Evolutionary conservation across 1,139 yeast genomes (phyloP).

Genomic region (Candida sp.): DNA sequence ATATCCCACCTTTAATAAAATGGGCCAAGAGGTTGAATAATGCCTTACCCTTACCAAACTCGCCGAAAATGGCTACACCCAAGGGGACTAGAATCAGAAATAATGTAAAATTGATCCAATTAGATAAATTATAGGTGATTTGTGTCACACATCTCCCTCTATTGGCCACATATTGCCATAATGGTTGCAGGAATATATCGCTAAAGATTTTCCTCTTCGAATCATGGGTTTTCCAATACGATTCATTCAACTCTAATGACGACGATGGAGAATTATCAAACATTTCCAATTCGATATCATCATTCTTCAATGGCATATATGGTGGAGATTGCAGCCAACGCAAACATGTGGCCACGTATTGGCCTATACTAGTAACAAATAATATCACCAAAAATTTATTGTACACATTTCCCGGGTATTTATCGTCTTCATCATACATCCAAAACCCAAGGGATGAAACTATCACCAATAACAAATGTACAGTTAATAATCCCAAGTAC

Average conservation of each 20-base stretch:
- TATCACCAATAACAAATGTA: conserved; percentile 46
- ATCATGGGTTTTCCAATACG: not conserved
- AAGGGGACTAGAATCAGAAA: conserved; percentile 61
- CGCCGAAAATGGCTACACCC: conserved; percentile 72
- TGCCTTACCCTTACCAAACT: conserved; percentile 61
- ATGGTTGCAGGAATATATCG: too few species aligned
- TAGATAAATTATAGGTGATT: conserved; percentile 47
- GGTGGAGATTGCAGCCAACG: too few species aligned
- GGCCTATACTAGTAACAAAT: conserved; percentile 49
- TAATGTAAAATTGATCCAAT: conserved; percentile 65
- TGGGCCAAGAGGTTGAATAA: conserved; percentile 89
- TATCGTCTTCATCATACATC: conserved; percentile 26
- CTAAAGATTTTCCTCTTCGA: not conserved
- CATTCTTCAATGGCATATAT: conserved; percentile 23
- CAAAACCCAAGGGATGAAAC: conserved; percentile 45
- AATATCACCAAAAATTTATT: conserved; percentile 63
- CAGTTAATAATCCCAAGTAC: conserved; percentile 54
- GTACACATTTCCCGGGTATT: conserved; percentile 80
- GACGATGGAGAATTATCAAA: conserved; percentile 6
- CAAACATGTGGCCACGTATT: conserved; percentile 46
- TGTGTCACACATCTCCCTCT: conserved; percentile 2
- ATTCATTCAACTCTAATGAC: conserved; percentile 7
- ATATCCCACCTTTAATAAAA: conserved; percentile 94
- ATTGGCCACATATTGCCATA: too few species aligned
- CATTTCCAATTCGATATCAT: conserved; percentile 17